phyloP scores from a whole-genome alignment of 1,284 basidiomycete genomes.

The Rhizoctonia solani region DNA sequence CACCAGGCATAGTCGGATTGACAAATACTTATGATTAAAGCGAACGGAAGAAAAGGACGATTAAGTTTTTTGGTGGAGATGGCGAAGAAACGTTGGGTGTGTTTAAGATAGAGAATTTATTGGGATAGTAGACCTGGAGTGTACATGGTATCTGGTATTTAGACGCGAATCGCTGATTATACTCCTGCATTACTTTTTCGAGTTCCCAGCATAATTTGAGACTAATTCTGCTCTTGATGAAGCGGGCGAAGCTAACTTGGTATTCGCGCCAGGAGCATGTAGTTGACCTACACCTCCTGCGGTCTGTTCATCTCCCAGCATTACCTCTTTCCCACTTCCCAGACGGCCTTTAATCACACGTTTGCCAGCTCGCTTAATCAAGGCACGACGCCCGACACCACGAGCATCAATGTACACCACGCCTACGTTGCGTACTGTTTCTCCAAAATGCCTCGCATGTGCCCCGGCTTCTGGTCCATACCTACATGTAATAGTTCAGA shows the following conservation, averaged over 20 bases:
- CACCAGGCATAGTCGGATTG: too few relatives aligned
- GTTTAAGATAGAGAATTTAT: too few relatives aligned
- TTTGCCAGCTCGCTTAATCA: conserved; percentile 65
- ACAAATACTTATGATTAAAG: too few relatives aligned
- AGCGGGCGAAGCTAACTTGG: not conserved
- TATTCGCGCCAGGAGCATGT: not conserved
- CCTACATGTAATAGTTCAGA: conserved; percentile 45
- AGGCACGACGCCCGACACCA: conserved; percentile 68
- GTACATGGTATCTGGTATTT: too few relatives aligned
- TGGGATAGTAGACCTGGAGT: too few relatives aligned
- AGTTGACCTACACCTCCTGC: conserved; percentile 18
- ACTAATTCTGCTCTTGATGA: conserved; percentile 1
- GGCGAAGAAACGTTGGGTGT: too few relatives aligned
- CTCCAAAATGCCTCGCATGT: conserved; percentile 61
- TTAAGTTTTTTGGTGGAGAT: too few relatives aligned
- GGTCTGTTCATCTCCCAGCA: conserved; percentile 35
- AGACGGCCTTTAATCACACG: conserved; percentile 55
- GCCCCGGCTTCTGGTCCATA: conserved; percentile 69
- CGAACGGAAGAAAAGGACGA: too few relatives aligned
- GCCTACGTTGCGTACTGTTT: conserved; percentile 66
- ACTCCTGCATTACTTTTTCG: too few relatives aligned
- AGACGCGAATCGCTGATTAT: not conserved
- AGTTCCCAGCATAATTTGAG: too few relatives aligned
- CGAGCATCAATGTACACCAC: conserved; percentile 77
- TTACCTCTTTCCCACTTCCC: conserved; percentile 38